Evolutionary conservation across 208 protist species (phyloP).

Genomic region (Vickermania spadyakhi): DNA sequence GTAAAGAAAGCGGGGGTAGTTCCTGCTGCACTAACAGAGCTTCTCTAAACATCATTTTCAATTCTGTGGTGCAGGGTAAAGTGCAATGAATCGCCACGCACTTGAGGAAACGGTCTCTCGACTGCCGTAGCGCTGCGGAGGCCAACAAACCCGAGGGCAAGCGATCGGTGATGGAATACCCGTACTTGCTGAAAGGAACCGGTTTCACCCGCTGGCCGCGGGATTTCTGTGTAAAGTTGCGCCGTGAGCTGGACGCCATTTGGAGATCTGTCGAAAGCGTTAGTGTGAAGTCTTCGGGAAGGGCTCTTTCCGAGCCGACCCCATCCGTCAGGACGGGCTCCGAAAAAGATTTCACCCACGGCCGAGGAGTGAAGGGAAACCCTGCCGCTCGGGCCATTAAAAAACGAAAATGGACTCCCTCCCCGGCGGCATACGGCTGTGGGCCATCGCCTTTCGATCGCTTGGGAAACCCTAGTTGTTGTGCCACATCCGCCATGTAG

Average conservation of each 20-base stretch:
- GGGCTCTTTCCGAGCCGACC: not conserved
- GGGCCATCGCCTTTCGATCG: not conserved
- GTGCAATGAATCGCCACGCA: slow-evolving; percentile 63
- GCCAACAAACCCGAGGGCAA: slow-evolving; percentile 55
- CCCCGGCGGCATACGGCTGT: too few species aligned
- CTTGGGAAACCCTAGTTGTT: slow-evolving; percentile 6
- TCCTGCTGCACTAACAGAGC: slow-evolving; percentile 17
- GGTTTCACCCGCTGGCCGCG: too few species aligned
- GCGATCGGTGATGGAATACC: slow-evolving; percentile 45
- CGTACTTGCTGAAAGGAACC: slow-evolving; percentile 44
- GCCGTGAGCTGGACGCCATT: slow-evolving; percentile 1
- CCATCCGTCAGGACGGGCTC: slow-evolving; percentile 15
- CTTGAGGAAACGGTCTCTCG: slow-evolving; percentile 1
- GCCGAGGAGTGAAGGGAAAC: slow-evolving; percentile 10
- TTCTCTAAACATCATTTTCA: slow-evolving; percentile 44
- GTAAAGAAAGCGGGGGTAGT: too few species aligned
- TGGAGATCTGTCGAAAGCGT: slow-evolving; percentile 22
- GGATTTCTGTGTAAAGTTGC: not conserved
- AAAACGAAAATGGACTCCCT: slow-evolving; percentile 15
- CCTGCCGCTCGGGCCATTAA: slow-evolving; percentile 18
- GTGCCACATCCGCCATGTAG: not conserved
- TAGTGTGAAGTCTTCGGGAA: not conserved
- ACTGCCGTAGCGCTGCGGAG: slow-evolving; percentile 11
- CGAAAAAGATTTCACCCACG: slow-evolving; percentile 52
- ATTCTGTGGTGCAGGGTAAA: slow-evolving; percentile 34